Evolutionary conservation across 2,329 filamentous ascomycete genomes (phyloP).

Genomic region (Fonsecaea multimorphosa): DNA sequence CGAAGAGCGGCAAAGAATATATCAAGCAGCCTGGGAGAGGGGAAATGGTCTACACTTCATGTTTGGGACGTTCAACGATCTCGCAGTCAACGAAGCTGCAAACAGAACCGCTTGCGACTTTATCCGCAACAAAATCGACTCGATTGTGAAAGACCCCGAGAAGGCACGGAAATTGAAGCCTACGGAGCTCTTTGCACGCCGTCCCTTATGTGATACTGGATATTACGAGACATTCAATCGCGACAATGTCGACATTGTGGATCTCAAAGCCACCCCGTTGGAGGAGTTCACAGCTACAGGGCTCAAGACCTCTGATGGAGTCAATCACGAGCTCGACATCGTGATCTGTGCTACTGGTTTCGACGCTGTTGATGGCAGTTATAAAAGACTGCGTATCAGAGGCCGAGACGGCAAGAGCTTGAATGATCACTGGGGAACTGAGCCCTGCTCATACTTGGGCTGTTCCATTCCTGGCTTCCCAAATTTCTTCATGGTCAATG

Average conservation of each 20-base stretch:
- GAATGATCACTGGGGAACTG: no score
- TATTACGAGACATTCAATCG: slow-evolving; percentile 5
- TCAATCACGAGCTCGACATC: no score
- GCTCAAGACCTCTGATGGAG: background rate
- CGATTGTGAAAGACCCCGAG: slow-evolving; percentile 7
- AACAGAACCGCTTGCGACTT: background rate
- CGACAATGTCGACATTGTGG: background rate
- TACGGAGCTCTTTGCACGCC: background rate
- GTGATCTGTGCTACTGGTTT: no score
- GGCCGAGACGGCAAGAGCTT: no score
- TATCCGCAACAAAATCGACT: background rate
- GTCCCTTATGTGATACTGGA: background rate
- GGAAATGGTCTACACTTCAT: background rate
- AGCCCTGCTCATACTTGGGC: no score
- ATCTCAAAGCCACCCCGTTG: background rate
- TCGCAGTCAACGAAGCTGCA: background rate
- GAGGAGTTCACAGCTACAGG: background rate
- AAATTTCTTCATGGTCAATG: no score
- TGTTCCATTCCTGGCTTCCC: no score
- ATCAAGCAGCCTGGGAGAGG: background rate
- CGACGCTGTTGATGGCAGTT: no score
- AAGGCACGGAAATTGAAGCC: slow-evolving; percentile 7
- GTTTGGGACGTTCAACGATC: background rate
- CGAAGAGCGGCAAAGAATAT: slow-evolving; percentile 1
- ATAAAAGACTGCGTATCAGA: no score